phyloP scores from a whole-genome alignment of 371 early-diverging fungal genomes.

The Mortierella sp. region DNA sequence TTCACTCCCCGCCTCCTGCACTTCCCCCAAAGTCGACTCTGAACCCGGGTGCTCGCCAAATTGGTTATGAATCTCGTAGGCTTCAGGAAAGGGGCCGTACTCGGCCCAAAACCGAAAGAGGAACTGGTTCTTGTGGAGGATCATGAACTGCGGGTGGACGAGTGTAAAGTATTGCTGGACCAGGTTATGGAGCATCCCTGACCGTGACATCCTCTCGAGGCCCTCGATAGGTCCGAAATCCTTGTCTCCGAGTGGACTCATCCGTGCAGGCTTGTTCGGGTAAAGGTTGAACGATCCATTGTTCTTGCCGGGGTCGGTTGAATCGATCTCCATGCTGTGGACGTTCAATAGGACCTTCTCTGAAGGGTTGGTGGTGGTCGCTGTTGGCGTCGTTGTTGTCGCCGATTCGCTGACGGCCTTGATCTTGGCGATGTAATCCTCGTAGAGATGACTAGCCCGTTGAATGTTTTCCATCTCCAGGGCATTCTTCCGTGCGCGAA shows the following conservation, averaged over 20 bases:
- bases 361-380: background rate
- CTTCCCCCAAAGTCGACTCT: too few relatives aligned
- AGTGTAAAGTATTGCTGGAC: constrained; percentile 48
- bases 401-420: constrained; percentile 18
- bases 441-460: constrained; percentile 40
- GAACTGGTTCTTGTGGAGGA: constrained; percentile 52
- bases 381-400: background rate
- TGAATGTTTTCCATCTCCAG: constrained; percentile 53
- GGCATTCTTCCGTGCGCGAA: constrained; percentile 55
- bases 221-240: constrained; percentile 11
- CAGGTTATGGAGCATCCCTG: constrained; percentile 41
- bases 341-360: constrained; percentile 4
- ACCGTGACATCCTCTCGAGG: constrained; percentile 21
- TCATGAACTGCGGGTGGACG: constrained; percentile 53
- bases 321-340: constrained; percentile 24
- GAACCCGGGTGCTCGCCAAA: background rate
- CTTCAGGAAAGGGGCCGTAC: constrained; percentile 49
- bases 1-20: background rate
- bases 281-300: background rate
- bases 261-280: background rate
- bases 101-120: constrained; percentile 42
- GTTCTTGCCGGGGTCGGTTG: too few relatives aligned
- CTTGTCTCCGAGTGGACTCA: background rate
- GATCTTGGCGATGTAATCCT: constrained; percentile 42
- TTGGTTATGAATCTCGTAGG: constrained; percentile 33